Base-by-base conservation (phyloP, 495 filamentous ascomycete species). In the Usnea hakonensis region DNA sequence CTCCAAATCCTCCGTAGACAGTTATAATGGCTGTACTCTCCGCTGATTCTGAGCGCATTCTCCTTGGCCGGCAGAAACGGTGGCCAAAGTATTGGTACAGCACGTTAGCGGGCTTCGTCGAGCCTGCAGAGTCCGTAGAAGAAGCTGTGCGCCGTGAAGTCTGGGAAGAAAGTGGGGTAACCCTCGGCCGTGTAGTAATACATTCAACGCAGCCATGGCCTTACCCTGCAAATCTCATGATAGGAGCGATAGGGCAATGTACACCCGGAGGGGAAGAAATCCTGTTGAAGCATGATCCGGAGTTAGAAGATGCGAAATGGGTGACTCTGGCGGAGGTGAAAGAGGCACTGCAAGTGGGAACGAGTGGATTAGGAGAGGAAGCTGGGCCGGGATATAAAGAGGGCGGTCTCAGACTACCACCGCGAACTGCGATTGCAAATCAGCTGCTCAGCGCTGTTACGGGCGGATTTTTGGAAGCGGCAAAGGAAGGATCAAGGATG, bases 81-180 rank as follows among this genome's bases (percentile, higher is more conserved):
- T 97, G 87, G 82, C 94, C 94, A 1, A 79, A 83, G 5, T 75
- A 85, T 66, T 96, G 89, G 89, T 97, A 91, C 77, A 85, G 80
- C 58, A 95, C 92, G 2, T 83, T 98, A 3, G 94, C 94, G 0
- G 95, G 94, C 0, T 98, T 98, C 74, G 86, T 92, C 62, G 94
- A 98, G 74, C 94, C 94, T 9, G 95, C 88, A 2, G 94, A 98
- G 78, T 89, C 84, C 13, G 87, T 97, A 61, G 95, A 97, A 70
- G 95, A 97, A 74, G 91, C 94, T 7, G 93, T 97, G 1, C 85
- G 95, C 0, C 81, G 94, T 56, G 95, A 98, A 74, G 91, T 96
- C 1, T 97, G 91, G 90, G 94, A 98, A 70, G 94, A 98, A 72
- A 83, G 87, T 46, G 94, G 94, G 4, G 89, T 97, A 19, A 79